Base-by-base conservation (phyloP, 371 early-diverging fungal species). In the Mucor ambiguus region DNA sequence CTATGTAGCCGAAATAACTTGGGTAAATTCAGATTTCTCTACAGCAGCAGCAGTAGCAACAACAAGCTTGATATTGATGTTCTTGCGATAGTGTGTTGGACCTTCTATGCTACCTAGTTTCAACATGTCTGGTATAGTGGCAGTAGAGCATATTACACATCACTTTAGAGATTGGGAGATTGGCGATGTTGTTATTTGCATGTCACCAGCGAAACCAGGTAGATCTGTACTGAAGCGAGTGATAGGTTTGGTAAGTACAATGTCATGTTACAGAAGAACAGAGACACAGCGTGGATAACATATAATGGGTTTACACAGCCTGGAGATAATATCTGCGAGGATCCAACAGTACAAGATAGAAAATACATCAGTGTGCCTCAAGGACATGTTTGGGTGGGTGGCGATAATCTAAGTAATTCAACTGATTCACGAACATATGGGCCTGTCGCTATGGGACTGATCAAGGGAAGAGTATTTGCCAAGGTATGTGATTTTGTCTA, bases 61-160 rank as follows among this genome's bases (percentile, higher is more conserved):
- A 12, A 12, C 37, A 35, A 12, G 37, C 37, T 32, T 20, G n/a
- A 9, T n/a, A 30, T 43, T 24, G 60, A 41, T n/a, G 11, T 58
- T 32, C 18, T 26, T 22, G 35, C 29, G 5, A 58, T 60, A 91
- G 94, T 91, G 92, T 71, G 76, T 88, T 46, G 95, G 95, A 0
- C 95, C 95, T 1, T 92, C 93, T 43, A 95, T 95, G 95, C 82
- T 95, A 3, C 93, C 95, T 1, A 91, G 90, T 20, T 84, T 93
- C 60, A 87, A 90, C 72, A 84, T 88, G 78, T 76, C 82, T 11
- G 89, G 92, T 26, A 54, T 90, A 30, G 87, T 93, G 2, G 80
- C 84, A 8, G 79, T 90, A 38, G 93, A 93, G 44, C 84, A 85
- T 54, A 57, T 93, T 10, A 82, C 88, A 4, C 82, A 78, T 38